phyloP scores from a whole-genome alignment of 139 green algal genomes.

The Chlorella sorokiniana region DNA sequence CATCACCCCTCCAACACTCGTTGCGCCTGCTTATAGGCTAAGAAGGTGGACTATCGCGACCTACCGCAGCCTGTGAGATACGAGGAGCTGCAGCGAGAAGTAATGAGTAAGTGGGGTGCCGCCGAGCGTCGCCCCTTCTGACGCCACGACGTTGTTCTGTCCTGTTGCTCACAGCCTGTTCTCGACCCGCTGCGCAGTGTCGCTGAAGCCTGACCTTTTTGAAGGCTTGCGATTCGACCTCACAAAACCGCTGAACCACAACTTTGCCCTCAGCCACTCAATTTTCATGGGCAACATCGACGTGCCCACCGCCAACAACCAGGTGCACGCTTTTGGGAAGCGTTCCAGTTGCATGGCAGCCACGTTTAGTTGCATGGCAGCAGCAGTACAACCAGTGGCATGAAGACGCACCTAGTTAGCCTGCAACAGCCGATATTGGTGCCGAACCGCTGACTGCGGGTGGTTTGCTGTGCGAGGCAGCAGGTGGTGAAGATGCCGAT shows the following conservation, averaged over 20 bases:
- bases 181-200: constrained; percentile 69
- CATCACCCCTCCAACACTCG: not conserved
- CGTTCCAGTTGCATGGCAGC: too few relatives aligned
- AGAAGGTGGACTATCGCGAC: constrained; percentile 36
- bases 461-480: not conserved
- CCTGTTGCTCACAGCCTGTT: not conserved
- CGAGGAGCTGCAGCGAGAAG: constrained; percentile 94
- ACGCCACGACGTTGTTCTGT: too few relatives aligned
- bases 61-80: constrained; percentile 90
- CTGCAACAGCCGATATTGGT: too few relatives aligned
- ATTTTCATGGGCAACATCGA: constrained; percentile 96
- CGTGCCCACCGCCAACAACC: constrained; percentile 70
- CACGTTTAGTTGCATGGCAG: too few relatives aligned
- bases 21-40: not conserved
- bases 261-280: constrained; percentile 94
- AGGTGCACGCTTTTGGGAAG: constrained; percentile 36
- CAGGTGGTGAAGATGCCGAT: constrained; percentile 84
- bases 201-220: constrained; percentile 96
- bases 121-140: too few relatives aligned
- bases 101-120: constrained; percentile 78
- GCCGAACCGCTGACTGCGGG: not conserved
- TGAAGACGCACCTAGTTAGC: too few relatives aligned
- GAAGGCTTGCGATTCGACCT: constrained; percentile 98
- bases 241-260: constrained; percentile 96
- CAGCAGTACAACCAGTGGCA: too few relatives aligned